Conservation (phyloP, 495 filamentous ascomycete genomes). For the Sabuloglossum arenarium region DNA sequence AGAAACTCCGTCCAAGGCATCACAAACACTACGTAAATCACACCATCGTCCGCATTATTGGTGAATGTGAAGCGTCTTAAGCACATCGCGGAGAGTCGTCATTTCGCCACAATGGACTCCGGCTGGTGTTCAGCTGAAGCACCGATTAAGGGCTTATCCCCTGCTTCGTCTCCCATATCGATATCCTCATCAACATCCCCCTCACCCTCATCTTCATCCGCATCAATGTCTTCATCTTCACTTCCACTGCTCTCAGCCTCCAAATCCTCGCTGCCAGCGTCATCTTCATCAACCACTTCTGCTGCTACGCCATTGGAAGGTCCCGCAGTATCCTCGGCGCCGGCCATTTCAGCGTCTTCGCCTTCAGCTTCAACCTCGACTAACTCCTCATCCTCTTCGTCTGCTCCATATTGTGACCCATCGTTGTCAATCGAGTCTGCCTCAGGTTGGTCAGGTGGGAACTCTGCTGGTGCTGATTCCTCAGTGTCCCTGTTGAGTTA, state of each 20-base stretch:
- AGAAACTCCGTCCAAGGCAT: neutral
- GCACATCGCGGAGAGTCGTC: neutral
- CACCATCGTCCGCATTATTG: neutral
- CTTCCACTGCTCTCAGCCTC: slow-evolving; percentile 77
- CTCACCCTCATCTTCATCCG: slow-evolving; percentile 39
- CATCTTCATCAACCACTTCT: neutral
- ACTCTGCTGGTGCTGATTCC: slow-evolving; percentile 85
- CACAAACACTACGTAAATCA: neutral
- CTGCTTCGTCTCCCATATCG: slow-evolving; percentile 50
- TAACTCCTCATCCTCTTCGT: slow-evolving; percentile 52
- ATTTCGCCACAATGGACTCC: neutral
- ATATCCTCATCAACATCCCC: slow-evolving; percentile 59
- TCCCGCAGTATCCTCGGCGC: slow-evolving; percentile 32
- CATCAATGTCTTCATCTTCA: slow-evolving; percentile 69
- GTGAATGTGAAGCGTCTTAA: neutral
- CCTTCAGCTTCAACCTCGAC: slow-evolving; percentile 26
- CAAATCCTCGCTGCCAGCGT: slow-evolving; percentile 68
- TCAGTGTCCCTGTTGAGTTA: slow-evolving; percentile 59
- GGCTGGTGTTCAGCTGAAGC: neutral
- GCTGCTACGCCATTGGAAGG: slow-evolving; percentile 6
- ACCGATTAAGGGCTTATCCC: neutral
- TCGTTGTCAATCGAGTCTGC: slow-evolving; percentile 75
- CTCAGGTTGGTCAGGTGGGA: slow-evolving; percentile 91
- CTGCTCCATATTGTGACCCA: slow-evolving; percentile 65
- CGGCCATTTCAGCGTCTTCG: slow-evolving; percentile 73